Conservation (phyloP, 2,329 filamentous ascomycete genomes). For the Sporothrix protearum region DNA sequence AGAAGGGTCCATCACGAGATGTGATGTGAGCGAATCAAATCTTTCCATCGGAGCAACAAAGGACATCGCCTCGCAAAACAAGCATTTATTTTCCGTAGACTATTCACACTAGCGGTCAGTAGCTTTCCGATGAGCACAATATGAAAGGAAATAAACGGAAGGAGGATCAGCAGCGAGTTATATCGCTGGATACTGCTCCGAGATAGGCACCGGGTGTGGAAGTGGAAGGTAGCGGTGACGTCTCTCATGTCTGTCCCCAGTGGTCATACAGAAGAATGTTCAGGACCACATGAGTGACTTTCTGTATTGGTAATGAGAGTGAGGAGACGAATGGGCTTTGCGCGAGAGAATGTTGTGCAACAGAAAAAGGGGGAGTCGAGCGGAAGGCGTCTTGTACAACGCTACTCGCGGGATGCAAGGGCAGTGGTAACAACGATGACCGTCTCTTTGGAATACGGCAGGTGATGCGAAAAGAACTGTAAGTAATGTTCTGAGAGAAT, state of each 20-base stretch:
- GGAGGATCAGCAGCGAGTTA: not conserved
- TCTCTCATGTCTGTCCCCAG: not conserved
- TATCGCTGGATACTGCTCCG: not conserved
- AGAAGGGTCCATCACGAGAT: not conserved
- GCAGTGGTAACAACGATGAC: not conserved
- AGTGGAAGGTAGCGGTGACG: not conserved
- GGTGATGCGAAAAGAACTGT: not conserved
- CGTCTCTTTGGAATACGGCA: not conserved
- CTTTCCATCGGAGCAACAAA: not conserved
- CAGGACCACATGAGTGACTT: not conserved
- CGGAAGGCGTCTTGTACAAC: not conserved
- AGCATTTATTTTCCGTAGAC: constrained; percentile 19
- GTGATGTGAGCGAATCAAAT: not conserved
- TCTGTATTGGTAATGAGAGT: not conserved
- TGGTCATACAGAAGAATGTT: not conserved
- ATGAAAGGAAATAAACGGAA: not conserved
- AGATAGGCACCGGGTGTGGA: not conserved
- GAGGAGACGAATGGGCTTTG: not conserved
- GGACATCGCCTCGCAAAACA: not conserved
- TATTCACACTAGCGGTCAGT: constrained; percentile 21
- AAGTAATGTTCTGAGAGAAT: not conserved
- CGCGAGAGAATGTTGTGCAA: not conserved
- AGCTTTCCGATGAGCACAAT: not conserved
- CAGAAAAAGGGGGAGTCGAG: not conserved
- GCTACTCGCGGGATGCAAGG: constrained; percentile 11